These are phyloP conservation scores for Thraustochytrium striatum DNA, from an alignment of 352 stramenopile genomes.

Conservation along the genomic window DNA sequence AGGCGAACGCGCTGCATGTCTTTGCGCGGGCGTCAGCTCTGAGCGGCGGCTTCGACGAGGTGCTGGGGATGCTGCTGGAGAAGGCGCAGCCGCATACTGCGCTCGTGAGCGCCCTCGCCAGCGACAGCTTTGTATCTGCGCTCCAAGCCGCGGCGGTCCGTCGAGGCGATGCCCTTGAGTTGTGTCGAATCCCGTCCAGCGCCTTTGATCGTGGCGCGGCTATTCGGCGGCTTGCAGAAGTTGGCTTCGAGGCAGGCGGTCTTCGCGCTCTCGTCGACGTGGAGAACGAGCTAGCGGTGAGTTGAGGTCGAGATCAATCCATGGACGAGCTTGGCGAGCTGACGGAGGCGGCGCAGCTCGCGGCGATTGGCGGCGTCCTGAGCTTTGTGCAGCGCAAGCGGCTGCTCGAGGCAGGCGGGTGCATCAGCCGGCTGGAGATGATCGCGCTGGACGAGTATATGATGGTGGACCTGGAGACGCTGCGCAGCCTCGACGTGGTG, in stretches of 20 bases:
- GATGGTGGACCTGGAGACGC: slow-evolving; percentile 18
- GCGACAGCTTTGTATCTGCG: not conserved
- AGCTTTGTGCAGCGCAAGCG: slow-evolving; percentile 13
- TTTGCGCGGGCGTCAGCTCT: not conserved
- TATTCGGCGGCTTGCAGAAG: not conserved
- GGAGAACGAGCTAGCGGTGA: too few relatives aligned
- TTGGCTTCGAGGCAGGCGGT: not conserved
- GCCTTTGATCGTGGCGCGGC: not conserved
- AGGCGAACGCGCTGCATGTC: not conserved
- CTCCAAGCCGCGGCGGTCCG: not conserved
- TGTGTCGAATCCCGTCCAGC: not conserved
- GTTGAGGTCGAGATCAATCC: too few relatives aligned
- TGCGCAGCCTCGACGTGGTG: slow-evolving; percentile 31
- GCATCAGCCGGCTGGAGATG: slow-evolving; percentile 1
- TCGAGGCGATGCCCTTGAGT: not conserved
- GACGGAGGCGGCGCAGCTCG: not conserved
- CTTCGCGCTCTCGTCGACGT: not conserved
- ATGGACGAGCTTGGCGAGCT: too few relatives aligned
- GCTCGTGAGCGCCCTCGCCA: not conserved
- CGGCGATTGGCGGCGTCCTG: not conserved
- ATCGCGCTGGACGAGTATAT: slow-evolving; percentile 38
- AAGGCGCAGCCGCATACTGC: not conserved
- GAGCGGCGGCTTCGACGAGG: not conserved
- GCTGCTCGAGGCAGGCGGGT: not conserved
- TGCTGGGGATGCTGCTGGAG: not conserved